Percentiles rank a stretch among this genome's conserved stretches.
Evolutionary conservation across 495 filamentous ascomycete species (phyloP).

Genomic region (Xylaria nigripes): DNA sequence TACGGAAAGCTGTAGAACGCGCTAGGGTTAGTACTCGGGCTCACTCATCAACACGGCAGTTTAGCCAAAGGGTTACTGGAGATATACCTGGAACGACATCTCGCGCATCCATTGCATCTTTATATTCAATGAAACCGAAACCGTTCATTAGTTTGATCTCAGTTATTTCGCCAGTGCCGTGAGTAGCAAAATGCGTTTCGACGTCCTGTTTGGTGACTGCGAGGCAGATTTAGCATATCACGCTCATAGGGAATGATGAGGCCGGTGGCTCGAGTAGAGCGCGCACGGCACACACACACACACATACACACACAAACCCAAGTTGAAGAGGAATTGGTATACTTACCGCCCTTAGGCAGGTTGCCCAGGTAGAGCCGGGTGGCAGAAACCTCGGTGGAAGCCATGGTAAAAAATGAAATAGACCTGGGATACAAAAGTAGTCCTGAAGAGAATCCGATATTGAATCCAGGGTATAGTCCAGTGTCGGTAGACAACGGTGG

Average conservation of each 20-base stretch:
- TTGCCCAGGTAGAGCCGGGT: slow-evolving; percentile 97
- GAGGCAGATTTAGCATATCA: slow-evolving; percentile 22
- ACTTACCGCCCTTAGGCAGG: slow-evolving; percentile 91
- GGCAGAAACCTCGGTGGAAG: slow-evolving; percentile 65
- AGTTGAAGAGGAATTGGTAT: slow-evolving; percentile 14
- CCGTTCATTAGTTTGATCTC: slow-evolving; percentile 99
- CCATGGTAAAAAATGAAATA: slow-evolving; percentile 34
- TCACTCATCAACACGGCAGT: slow-evolving; percentile 8
- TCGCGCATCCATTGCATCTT: slow-evolving; percentile 91
- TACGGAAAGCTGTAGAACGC: slow-evolving; percentile 46
- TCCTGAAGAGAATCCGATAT: background rate
- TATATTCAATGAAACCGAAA: slow-evolving; percentile 99
- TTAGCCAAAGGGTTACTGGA: slow-evolving; percentile 3
- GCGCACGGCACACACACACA: slow-evolving; percentile 20
- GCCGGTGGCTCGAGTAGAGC: background rate
- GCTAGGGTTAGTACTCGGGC: slow-evolving; percentile 23
- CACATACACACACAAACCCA: slow-evolving; percentile 27
- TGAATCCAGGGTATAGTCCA: background rate
- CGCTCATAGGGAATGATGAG: background rate
- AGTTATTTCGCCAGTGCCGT: slow-evolving; percentile 93
- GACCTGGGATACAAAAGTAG: slow-evolving; percentile 9
- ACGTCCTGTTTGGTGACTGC: slow-evolving; percentile 93
- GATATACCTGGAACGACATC: slow-evolving; percentile 91
- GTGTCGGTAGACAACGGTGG: background rate
- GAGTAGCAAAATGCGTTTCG: slow-evolving; percentile 87